Percentiles rank a stretch among this genome's conserved stretches.
Evolutionary conservation across 768 basidiomycete genomes (phyloP).

Genomic region (Mycena albidolilacea): DNA sequence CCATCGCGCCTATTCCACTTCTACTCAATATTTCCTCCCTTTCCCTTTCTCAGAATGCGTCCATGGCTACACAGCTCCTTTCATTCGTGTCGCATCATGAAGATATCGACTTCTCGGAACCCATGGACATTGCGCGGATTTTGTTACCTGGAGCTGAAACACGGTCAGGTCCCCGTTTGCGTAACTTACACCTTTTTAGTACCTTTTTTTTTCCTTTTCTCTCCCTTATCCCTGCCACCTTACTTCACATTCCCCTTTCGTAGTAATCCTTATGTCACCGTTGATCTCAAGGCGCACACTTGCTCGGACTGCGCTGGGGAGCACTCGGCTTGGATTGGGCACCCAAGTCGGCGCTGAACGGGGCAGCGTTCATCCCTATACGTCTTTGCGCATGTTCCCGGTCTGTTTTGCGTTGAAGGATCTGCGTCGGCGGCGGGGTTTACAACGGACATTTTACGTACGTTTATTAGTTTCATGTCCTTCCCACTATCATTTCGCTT

Average conservation of each 20-base stretch:
- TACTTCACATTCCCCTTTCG: background rate
- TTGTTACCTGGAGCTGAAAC: background rate
- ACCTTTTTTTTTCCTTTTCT: background rate
- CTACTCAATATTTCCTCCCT: background rate
- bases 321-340: too few species aligned
- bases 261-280: slow-evolving; percentile 1
- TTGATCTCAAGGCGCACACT: background rate
- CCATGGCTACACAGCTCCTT: background rate
- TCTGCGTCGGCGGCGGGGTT: background rate
- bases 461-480: too few species aligned
- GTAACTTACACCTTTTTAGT: background rate
- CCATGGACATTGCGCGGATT: background rate
- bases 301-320: slow-evolving; percentile 1
- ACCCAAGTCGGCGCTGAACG: background rate
- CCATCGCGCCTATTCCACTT: background rate
- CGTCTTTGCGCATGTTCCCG: slow-evolving; percentile 1
- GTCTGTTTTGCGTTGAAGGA: background rate
- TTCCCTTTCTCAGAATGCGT: background rate
- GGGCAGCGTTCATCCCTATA: background rate
- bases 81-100: background rate
- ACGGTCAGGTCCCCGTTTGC: background rate
- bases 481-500: too few species aligned
- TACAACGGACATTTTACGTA: slow-evolving; percentile 1
- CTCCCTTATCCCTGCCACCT: too few species aligned
- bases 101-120: background rate